Evolutionary conservation across 805 yeast species (phyloP).

Genomic region (Starmerella potacharoeniae): DNA sequence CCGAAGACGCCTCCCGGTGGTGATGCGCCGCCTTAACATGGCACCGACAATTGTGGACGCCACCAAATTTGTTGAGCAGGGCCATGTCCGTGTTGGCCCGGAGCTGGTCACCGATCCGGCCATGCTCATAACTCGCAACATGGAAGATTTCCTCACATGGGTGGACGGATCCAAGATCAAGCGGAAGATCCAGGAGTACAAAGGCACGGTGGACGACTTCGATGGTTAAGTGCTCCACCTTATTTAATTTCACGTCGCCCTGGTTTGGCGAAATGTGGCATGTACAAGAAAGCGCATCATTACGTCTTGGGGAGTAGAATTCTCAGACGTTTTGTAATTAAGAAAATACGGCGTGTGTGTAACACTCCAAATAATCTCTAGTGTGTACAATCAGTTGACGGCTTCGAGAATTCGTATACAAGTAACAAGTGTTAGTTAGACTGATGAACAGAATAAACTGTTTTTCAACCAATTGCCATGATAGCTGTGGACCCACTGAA

Average conservation of each 20-base stretch:
- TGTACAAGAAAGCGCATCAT: no score
- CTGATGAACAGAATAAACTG: no score
- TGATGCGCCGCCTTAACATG: conserved; percentile 90
- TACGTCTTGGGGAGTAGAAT: no score
- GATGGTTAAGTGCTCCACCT: conserved; percentile 30
- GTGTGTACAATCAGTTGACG: no score
- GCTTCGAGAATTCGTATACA: no score
- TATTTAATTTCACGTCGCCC: not conserved
- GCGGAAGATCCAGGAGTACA: conserved; percentile 74
- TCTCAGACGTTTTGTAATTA: no score
- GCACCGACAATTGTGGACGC: conserved; percentile 82
- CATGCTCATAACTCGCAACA: conserved; percentile 75
- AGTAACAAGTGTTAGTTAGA: no score
- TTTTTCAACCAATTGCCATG: no score
- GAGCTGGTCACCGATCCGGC: conserved; percentile 94
- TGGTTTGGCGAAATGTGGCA: no score
- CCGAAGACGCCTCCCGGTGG: conserved; percentile 84
- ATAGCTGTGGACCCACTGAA: no score
- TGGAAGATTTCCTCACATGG: conserved; percentile 98
- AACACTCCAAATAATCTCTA: no score
- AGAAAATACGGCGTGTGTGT: no score
- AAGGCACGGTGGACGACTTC: conserved; percentile 54
- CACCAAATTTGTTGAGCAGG: conserved; percentile 85
- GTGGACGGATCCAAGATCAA: conserved; percentile 92
- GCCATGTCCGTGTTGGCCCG: conserved; percentile 96